Percentiles rank a stretch among this genome's conserved stretches.
phyloP scores from a whole-genome alignment of 345 rosid species.

The Xanthoceras sorbifolium region DNA sequence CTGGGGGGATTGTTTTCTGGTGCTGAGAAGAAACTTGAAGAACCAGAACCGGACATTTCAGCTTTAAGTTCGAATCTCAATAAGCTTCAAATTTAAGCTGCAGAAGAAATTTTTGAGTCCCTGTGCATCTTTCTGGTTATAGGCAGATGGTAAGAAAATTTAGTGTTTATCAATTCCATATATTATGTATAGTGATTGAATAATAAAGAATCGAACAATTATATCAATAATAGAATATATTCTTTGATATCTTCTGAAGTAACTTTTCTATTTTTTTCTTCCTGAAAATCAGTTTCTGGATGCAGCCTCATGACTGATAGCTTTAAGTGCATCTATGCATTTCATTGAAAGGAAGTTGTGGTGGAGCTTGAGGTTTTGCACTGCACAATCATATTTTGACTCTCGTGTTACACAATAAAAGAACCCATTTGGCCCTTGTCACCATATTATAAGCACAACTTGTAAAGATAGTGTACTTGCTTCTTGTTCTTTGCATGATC shows the following conservation, averaged over 20 bases:
- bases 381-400: not conserved
- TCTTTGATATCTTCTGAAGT: not conserved
- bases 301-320: not conserved
- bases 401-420: too few relatives aligned
- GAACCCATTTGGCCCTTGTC: not conserved
- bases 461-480: too few relatives aligned
- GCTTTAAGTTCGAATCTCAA: constrained; percentile 24
- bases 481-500: too few relatives aligned
- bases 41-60: constrained; percentile 11
- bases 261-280: not conserved
- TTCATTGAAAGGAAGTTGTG: not conserved
- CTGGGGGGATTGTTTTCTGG: not conserved
- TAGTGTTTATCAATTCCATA: constrained; percentile 3
- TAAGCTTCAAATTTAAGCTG: constrained; percentile 22
- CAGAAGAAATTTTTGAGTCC: not conserved
- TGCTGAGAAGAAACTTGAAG: constrained; percentile 4
- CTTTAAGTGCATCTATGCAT: not conserved
- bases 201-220: not conserved
- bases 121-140: constrained; percentile 2
- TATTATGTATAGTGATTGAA: constrained; percentile 1
- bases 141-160: not conserved
- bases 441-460: not conserved
- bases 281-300: too few relatives aligned
- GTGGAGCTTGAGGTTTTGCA: not conserved
- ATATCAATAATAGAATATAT: constrained; percentile 1